phyloP scores from a whole-genome alignment of 495 filamentous ascomycete species.

The Cudoniella acicularis region DNA sequence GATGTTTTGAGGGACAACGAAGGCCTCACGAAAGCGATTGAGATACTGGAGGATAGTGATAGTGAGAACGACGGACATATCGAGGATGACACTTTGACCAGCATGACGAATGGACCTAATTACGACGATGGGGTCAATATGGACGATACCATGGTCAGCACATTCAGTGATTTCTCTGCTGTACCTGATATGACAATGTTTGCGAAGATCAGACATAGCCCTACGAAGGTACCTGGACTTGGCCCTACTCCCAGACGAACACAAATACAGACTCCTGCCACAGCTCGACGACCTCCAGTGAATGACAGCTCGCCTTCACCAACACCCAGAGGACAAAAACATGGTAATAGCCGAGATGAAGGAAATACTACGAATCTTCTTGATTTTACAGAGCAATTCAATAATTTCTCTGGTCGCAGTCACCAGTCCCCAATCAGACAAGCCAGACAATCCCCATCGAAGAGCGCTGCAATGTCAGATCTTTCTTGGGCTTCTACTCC shows the following conservation, averaged over 20 bases:
- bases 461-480: conserved; percentile 23
- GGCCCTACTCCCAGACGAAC: conserved; percentile 22
- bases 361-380: conserved; percentile 68
- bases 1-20: conserved; percentile 34
- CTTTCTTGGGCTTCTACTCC: conserved; percentile 19
- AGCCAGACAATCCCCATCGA: conserved; percentile 37
- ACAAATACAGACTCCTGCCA: conserved; percentile 22
- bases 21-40: conserved; percentile 39
- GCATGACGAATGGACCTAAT: background rate
- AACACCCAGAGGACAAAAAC: conserved; percentile 31
- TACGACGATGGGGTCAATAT: conserved; percentile 34
- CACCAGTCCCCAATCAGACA: conserved; percentile 17
- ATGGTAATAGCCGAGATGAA: conserved; percentile 31
- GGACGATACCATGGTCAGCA: conserved; percentile 83
- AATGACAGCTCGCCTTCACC: conserved; percentile 18
- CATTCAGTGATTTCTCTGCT: conserved; percentile 81
- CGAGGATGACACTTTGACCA: background rate
- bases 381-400: conserved; percentile 83
- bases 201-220: conserved; percentile 60
- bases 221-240: conserved; percentile 38
- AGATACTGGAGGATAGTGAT: conserved; percentile 50
- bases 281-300: conserved; percentile 29
- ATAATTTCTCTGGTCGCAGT: conserved; percentile 36
- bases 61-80: conserved; percentile 19
- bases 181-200: conserved; percentile 88